Evolutionary conservation across 768 basidiomycete species (phyloP), one percentile per base, ranked within the genome.

Genomic region (Boletellus emodensis): DNA sequence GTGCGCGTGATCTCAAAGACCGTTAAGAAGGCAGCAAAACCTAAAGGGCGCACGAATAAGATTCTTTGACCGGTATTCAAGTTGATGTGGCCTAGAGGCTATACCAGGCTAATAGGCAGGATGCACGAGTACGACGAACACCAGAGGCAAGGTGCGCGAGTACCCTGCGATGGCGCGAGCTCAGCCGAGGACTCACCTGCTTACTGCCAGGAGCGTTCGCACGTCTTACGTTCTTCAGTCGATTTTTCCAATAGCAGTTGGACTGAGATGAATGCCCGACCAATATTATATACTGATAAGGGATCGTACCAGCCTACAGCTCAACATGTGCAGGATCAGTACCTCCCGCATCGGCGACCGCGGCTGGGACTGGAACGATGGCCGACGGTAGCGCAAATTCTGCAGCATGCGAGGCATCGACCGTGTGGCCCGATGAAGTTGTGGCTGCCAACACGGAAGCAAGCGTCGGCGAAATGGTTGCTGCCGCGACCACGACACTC

Each of bases 1-100:
- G 76, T 74, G 26, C 89, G 82, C n/a, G 88, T 88, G 33, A 85
- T 56, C 54, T 90, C 89, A 57, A 91, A 91, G 43, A 90, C 75
- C 4, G 82, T 68, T 63, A 91, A 91, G 69, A 91, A 91, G 20
- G 82, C 74, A 15, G 87, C 79, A 64, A 91, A 91, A 18, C 86
- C 90, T 90, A 47, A 36, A 24, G 14, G 40, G n/a, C 13, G 14
- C 9, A 46, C 30, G 32, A 18, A 49, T 62, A 11, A 65, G 45
- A 53, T 36, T 34, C 50, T 33, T 28, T 26, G 17, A 36, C 24
- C 22, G 20, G 47, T 32, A 11, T 15, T 40, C 20, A 87, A n/a
- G n/a, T n/a, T n/a, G 24, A 20, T 20, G 20, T 20, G 3, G 20
- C 20, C 20, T 20, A 20, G 20, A 20, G 20, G 20, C 20, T 20